Conservation (phyloP, 768 basidiomycete genomes). For the Suillus tomentosus region DNA sequence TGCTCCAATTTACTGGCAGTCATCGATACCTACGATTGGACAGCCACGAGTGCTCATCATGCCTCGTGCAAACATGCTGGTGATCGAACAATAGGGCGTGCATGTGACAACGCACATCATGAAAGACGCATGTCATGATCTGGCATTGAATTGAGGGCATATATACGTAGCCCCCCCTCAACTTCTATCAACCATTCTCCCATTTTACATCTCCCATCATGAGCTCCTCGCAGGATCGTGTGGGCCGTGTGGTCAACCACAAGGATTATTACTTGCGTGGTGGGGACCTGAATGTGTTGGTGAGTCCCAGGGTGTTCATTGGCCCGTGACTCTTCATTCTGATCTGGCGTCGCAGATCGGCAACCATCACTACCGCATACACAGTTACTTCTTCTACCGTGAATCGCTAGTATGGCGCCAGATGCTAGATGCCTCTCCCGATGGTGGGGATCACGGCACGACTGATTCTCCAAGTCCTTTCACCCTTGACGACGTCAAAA, state of each 20-base stretch:
- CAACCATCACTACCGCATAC: constrained; percentile 33
- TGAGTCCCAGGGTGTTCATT: constrained; percentile 28
- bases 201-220: not conserved
- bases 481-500: constrained; percentile 32
- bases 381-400: constrained; percentile 39
- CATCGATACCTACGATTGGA: not conserved
- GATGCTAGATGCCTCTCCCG: constrained; percentile 19
- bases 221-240: constrained; percentile 6
- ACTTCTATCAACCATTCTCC: not conserved
- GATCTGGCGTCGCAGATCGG: constrained; percentile 32
- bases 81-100: not conserved
- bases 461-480: constrained; percentile 9
- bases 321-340: not conserved
- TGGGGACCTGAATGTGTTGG: constrained; percentile 57
- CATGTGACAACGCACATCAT: not conserved
- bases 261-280: constrained; percentile 52
- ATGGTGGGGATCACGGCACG: not conserved
- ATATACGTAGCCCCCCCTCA: not conserved
- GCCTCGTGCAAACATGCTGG: constrained; percentile 7
- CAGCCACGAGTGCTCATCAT: not conserved
- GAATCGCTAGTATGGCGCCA: constrained; percentile 35
- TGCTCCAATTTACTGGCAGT: not conserved
- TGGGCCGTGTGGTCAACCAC: constrained; percentile 27
- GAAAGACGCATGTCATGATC: constrained; percentile 7
- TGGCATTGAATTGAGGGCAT: constrained; percentile 1